Percentiles rank a stretch among this genome's conserved stretches.
Conservation (phyloP, 257 asterid species). For the Solanum okadae region DNA sequence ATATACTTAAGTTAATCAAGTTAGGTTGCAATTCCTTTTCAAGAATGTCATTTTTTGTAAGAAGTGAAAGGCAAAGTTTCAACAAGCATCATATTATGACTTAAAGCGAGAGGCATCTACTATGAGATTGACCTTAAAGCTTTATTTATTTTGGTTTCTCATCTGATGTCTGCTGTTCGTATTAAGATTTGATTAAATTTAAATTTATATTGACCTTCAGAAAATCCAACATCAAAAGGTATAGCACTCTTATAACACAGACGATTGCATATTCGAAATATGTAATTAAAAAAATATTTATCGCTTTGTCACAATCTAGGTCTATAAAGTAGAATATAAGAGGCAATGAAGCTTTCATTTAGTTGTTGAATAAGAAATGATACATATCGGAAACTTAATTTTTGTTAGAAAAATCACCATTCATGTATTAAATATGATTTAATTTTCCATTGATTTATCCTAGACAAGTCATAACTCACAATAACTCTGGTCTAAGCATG, state of each 20-base stretch:
- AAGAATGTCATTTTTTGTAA: neutral
- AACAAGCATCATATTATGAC: neutral
- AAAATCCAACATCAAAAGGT: neutral
- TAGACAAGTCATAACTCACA: neutral
- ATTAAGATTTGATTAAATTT: neutral
- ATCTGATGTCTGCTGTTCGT: accelerated
- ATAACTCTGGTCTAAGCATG: neutral
- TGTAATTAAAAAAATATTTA: neutral
- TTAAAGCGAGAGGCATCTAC: neutral
- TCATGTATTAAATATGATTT: neutral
- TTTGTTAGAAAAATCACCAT: neutral
- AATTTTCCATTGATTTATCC: neutral
- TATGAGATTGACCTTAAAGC: neutral
- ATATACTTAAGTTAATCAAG: neutral
- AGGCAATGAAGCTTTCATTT: neutral
- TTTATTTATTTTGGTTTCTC: neutral
- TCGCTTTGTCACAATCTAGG: accelerated
- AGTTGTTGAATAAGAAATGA: neutral
- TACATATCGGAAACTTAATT: neutral
- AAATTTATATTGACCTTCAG: accelerated
- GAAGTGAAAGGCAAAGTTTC: neutral
- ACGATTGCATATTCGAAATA: accelerated
- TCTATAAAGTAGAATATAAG: neutral
- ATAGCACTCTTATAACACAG: neutral
- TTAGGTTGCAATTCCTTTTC: neutral